These are phyloP conservation scores for Aureobasidium subglaciale DNA, from an alignment of 2,329 filamentous ascomycete genomes.

Conservation along the genomic window DNA sequence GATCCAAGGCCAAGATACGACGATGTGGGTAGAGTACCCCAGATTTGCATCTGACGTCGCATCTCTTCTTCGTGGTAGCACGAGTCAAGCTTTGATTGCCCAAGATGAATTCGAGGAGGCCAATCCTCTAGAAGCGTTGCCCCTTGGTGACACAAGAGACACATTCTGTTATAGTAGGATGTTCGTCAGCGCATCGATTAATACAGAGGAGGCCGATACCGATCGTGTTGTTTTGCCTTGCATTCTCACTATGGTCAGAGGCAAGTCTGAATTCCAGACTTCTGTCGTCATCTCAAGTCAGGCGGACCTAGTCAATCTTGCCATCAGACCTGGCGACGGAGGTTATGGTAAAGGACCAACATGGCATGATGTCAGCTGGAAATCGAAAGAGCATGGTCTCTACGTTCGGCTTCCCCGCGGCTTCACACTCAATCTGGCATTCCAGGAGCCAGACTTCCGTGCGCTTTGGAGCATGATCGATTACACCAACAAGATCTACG, in stretches of 20 bases:
- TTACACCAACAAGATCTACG: constrained; percentile 70
- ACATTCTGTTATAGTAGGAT: constrained; percentile 76
- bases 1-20: constrained; percentile 72
- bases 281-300: constrained; percentile 73
- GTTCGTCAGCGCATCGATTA: constrained; percentile 65
- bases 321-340: constrained; percentile 57
- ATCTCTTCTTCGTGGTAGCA: constrained; percentile 59
- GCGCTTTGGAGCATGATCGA: constrained; percentile 78
- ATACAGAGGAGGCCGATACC: constrained; percentile 62
- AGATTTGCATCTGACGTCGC: constrained; percentile 63
- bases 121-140: constrained; percentile 60
- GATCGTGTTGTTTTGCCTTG: constrained; percentile 65
- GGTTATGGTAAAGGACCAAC: constrained; percentile 51
- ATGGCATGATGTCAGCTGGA: constrained; percentile 81
- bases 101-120: constrained; percentile 39
- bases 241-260: constrained; percentile 67
- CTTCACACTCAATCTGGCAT: constrained; percentile 64
- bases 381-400: constrained; percentile 57
- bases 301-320: constrained; percentile 66
- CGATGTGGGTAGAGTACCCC: constrained; percentile 76
- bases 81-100: constrained; percentile 37
- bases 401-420: constrained; percentile 67
- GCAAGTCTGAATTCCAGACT: constrained; percentile 60
- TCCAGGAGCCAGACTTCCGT: constrained; percentile 70
- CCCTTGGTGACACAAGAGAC: constrained; percentile 65